These are phyloP conservation scores for Suillus americanus DNA, from an alignment of 768 basidiomycete genomes.

Conservation along the genomic window DNA sequence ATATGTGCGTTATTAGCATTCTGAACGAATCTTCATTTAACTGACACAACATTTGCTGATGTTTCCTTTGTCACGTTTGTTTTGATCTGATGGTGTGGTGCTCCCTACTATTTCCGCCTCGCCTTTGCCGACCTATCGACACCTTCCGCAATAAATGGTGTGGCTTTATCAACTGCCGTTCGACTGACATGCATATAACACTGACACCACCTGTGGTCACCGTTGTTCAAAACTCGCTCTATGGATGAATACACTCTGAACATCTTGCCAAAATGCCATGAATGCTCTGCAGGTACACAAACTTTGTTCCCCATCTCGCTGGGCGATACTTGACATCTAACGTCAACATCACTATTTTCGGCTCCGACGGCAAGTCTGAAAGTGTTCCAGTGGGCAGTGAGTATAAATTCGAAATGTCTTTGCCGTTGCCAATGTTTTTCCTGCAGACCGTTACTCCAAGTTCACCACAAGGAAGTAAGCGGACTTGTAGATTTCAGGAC, in stretches of 20 bases:
- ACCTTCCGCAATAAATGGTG: background rate
- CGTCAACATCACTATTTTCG: constrained; percentile 74
- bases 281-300: constrained; percentile 45
- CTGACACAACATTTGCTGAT: background rate
- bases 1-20: constrained; percentile 47
- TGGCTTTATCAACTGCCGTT: background rate
- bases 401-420: constrained; percentile 10
- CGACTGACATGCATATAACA: background rate
- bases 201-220: background rate
- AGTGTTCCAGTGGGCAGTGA: constrained; percentile 47
- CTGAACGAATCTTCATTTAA: background rate
- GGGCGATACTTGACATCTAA: constrained; percentile 84
- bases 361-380: constrained; percentile 34
- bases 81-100: background rate
- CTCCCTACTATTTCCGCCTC: background rate
- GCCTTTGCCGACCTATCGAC: background rate
- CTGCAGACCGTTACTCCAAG: constrained; percentile 58
- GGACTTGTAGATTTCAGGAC: background rate
- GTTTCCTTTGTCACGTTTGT: background rate
- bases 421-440: constrained; percentile 28
- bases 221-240: background rate
- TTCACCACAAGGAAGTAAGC: constrained; percentile 72
- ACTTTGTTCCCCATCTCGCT: constrained; percentile 63
- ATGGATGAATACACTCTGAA: background rate
- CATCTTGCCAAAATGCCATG: background rate